Evolutionary conservation across 1,284 basidiomycete genomes (phyloP), one percentile per base, ranked within the genome.

Genomic region (Boletellus deceptivus): DNA sequence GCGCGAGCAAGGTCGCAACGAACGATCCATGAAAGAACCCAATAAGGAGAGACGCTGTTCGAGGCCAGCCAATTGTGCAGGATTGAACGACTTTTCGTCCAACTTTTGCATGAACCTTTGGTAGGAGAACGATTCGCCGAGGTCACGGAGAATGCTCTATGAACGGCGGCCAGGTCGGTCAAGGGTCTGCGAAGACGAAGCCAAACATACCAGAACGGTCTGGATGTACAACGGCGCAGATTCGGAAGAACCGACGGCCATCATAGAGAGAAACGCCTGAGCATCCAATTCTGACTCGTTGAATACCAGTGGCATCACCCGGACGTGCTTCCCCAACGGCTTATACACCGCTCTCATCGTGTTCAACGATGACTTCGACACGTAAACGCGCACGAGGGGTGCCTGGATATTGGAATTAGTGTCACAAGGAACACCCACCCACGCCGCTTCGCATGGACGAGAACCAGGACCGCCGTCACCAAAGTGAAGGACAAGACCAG

Each of bases 171-270:
- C 11, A 20, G 10, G n/a, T 53, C 31, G 41, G 58, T 39, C 38
- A 9, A 36, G 6, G 48, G 13, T 48, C 7, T 46, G n/a, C 42
- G 33, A 36, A 17, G 13, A 22, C n/a, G 29, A 50, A 45, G 34
- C 22, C 9, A 5, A 54, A 67, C 75, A 57, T 56, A 82, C 78
- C 59, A 84, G 57, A 34, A 86, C 70, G 0, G 76, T 75, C 44
- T 84, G 82, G 62, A 85, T 77, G 58, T 85, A 86, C 7, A 85
- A 57, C 0, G 83, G 84, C 0, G 80, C 76, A 0, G 70, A 66
- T 0, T 80, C 81, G 0, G 78, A 78, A 0, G 76, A 74, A 1
- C 74, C 77, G 3, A 82, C 72, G 0, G 78, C 77, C 83, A 85
- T 84, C 75, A 85, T 77, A 0, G 80, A 79, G 38, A 84, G 60